Base-by-base conservation (phyloP, 257 asterid species). In the Gentiana straminea region DNA sequence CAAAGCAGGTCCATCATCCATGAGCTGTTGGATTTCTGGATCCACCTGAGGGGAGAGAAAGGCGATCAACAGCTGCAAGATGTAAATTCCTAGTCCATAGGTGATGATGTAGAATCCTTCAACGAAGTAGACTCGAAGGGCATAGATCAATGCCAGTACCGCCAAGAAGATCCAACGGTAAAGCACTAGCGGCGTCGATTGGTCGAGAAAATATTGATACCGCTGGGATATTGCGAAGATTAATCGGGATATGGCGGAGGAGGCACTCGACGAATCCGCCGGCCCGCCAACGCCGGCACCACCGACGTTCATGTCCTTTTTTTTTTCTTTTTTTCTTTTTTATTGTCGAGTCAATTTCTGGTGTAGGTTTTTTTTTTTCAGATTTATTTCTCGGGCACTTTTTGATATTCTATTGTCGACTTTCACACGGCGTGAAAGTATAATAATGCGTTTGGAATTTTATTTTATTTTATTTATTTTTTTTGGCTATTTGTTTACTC, bases 11-110 rank as follows among this genome's bases (percentile, higher is more conserved):
- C 86, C 99, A 55, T 59, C 75, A 24, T 74, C 91, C 11, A 36
- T 33, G 12, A 73, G 64, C 35, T 58, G 69, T 63, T 88, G 81
- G 72, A 83, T 70, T 82, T 92, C 94, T n/a, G 99, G 99, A 71
- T 92, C 99, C 48, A 92, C 95, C 80, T 88, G 95, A 48, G 97
- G 99, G 54, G 99, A 88, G 32, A 92, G 76, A 60, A 92, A 92
- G 32, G 97, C 97, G 48, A 92, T 85, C 68, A 92, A 64, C 59
- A 92, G 84, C 79, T 92, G 99, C 62, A 92, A 76, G 74, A 88
- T 60, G 69, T 88, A 89, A 74, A 92, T 92, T 13, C 95, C 99
- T 49, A 92, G 74, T 0, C 81, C 99, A 70, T 92, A 92, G 15
- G 99, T 86, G 67, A 89, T 76, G 82, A 92, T 73, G 71, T 92